Percentiles rank a stretch among this genome's conserved stretches.
Conservation (phyloP, 2,329 filamentous ascomycete genomes). For the Zymoseptoria ardabiliae region DNA sequence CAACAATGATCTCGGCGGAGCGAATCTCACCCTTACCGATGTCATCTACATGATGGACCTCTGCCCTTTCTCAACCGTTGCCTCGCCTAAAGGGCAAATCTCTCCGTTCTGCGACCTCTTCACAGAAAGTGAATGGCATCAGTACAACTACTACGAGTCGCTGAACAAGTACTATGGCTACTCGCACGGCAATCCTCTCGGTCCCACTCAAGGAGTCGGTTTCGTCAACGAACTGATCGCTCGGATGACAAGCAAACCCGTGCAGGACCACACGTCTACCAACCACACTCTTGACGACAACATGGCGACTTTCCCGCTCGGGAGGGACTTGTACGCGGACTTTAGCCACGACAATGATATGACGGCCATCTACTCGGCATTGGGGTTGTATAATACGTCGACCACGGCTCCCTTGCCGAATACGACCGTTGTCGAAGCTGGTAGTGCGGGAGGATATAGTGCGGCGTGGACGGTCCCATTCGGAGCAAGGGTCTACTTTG, state of each 20-base stretch:
- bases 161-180: conserved; percentile 82
- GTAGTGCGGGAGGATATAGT: conserved; percentile 59
- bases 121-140: conserved; percentile 66
- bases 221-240: conserved; percentile 84
- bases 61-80: conserved; percentile 78
- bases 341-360: conserved; percentile 91
- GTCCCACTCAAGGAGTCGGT: conserved; percentile 77
- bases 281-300: conserved; percentile 69
- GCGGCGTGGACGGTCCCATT: conserved; percentile 78
- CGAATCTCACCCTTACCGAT: conserved; percentile 55
- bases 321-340: conserved; percentile 66
- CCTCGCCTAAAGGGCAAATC: conserved; percentile 46
- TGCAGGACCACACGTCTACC: conserved; percentile 65
- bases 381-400: conserved; percentile 64
- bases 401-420: conserved; percentile 45
- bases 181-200: conserved; percentile 67
- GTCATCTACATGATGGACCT: conserved; percentile 76
- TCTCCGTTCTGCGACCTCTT: conserved; percentile 75
- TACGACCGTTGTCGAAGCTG: conserved; percentile 41
- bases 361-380: conserved; percentile 64
- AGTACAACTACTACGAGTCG: conserved; percentile 74
- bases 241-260: conserved; percentile 61
- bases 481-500: conserved; percentile 71
- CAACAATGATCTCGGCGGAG: conserved; percentile 60
- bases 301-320: conserved; percentile 64